Base-by-base conservation (phyloP, 257 asterid species). In the Solanum etuberosum region DNA sequence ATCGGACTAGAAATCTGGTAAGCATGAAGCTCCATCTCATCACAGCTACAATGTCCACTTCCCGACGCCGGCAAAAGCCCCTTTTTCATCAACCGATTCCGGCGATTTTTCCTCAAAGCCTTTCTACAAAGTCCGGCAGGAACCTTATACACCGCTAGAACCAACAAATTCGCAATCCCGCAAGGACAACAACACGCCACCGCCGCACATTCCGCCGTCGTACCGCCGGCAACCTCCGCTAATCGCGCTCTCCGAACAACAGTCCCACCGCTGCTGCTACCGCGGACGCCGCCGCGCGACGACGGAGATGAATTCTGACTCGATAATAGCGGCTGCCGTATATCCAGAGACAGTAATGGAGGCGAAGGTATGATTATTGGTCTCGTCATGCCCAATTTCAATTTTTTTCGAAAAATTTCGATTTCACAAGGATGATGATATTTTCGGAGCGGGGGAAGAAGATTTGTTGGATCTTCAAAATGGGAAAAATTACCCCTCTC, bases 101-200 rank as follows among this genome's bases (percentile, higher is more conserved):
- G 95, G 63, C 96, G 94, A 71, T 91, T 93, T 86, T 85, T 70
- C 83, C 96, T 77, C 88, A 93, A 8, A 0, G 94, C 98, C 88
- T 92, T 94, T 88, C 95, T 92, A 89, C 92, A 94, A 0, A 94
- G 91, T 84, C 96, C 98, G 4, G 95, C 95, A n/a, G 98, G 99
- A 10, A 96, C 77, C 87, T 92, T 96, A 90, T 93, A 96, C 18
- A 93, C 92, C 16, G 94, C 96, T 32, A 96, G 76, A 38, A 96
- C 92, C 34, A 96, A 85, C 43, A 96, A 91, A 83, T 94, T 88
- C 38, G 91, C 92, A 20, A 95, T 59, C 48, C 94, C 95, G 88
- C 99, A 96, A 8, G 99, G 98, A 83, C 99, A 95, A 89, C 98
- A 96, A 89, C 99, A 96, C 88, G 94, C 92, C 35, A 96, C 92